Conservation (phyloP, 108 stramenopile species). For the Stephanodiscus triporus region DNA sequence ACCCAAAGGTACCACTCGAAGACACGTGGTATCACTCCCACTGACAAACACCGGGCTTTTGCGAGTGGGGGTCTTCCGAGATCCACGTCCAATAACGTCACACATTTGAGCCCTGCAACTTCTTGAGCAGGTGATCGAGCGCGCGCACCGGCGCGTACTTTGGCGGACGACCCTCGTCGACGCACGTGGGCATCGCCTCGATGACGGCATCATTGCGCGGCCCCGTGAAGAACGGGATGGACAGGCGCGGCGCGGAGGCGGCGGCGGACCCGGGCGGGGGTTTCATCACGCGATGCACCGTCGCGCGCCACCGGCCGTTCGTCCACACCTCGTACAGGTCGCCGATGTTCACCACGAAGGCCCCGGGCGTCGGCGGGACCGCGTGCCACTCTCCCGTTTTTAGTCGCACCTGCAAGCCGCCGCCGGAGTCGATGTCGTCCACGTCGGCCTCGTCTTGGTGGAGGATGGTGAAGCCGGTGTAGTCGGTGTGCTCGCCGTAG, state of each 20-base stretch:
- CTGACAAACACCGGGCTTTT: too few relatives aligned
- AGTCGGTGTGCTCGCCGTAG: conserved; percentile 78
- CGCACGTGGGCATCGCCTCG: conserved; percentile 35
- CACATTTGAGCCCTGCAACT: too few relatives aligned
- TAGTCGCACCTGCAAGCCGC: conserved; percentile 60
- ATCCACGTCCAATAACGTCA: too few relatives aligned
- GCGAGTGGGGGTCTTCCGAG: too few relatives aligned
- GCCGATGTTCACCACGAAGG: conserved; percentile 86
- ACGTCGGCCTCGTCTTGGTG: conserved; percentile 57
- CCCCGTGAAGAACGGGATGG: conserved; percentile 80
- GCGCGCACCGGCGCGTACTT: conserved; percentile 49
- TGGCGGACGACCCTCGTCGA: conserved; percentile 27
- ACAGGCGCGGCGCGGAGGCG: conserved; percentile 51
- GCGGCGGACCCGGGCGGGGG: neutral
- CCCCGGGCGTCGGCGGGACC: conserved; percentile 55
- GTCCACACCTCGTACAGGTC: conserved; percentile 88
- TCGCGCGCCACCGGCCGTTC: conserved; percentile 68
- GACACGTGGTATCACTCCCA: too few relatives aligned
- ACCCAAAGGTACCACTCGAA: too few relatives aligned
- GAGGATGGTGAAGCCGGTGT: conserved; percentile 64
- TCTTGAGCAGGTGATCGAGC: too few relatives aligned
- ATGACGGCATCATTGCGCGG: conserved; percentile 61
- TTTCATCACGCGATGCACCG: conserved; percentile 73
- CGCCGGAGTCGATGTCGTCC: too few relatives aligned
- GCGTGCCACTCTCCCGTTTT: conserved; percentile 56